Evolutionary conservation across 2,329 filamentous ascomycete species (phyloP).

Genomic region (Plenodomus lindquistii): DNA sequence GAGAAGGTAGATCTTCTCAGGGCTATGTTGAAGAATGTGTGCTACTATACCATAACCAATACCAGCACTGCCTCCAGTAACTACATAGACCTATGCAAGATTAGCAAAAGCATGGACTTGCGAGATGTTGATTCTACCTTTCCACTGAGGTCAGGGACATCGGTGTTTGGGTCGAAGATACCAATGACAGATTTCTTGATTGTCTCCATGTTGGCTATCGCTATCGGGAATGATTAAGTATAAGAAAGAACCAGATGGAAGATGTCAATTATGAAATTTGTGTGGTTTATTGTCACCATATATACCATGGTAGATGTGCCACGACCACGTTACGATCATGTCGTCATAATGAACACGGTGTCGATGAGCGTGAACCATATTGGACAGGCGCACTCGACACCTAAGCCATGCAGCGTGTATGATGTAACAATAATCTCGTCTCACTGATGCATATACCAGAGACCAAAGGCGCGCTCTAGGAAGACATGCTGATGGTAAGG

Average conservation of each 20-base stretch:
- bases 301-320: background rate
- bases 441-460: too few species aligned
- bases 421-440: background rate
- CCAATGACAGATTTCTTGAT: constrained; percentile 14
- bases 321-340: background rate
- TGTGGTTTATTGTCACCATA: background rate
- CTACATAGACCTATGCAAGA: constrained; percentile 46
- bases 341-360: background rate
- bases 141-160: constrained; percentile 47
- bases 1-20: constrained; percentile 53
- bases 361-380: background rate
- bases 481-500: too few species aligned
- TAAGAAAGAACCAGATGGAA: background rate
- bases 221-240: background rate
- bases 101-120: background rate
- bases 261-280: background rate
- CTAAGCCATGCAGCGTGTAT: background rate
- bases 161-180: constrained; percentile 44
- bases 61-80: constrained; percentile 55
- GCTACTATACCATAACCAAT: constrained; percentile 58
- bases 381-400: background rate
- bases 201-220: constrained; percentile 27
- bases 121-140: constrained; percentile 29
- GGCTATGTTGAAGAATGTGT: constrained; percentile 57
- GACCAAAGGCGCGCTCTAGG: too few species aligned